Percentiles rank a stretch among this genome's conserved stretches.
These are phyloP conservation scores for Phytophthora sojae DNA, from an alignment of 352 stramenopile species.

Conservation along the genomic window DNA sequence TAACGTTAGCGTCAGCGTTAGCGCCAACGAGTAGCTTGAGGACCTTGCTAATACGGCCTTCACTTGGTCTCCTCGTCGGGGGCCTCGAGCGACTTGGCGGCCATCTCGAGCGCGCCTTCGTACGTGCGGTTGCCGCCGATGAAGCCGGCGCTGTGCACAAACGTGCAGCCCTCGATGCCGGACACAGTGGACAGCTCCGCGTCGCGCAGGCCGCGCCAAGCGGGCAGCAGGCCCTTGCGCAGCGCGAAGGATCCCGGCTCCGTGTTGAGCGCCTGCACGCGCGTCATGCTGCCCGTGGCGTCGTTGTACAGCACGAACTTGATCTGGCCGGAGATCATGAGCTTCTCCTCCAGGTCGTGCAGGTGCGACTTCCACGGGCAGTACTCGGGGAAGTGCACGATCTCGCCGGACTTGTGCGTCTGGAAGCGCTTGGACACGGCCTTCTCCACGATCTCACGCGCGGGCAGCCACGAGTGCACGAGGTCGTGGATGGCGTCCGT, in stretches of 20 bases:
- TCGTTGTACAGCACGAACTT: constrained; percentile 99
- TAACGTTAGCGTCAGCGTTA: constrained; percentile 2
- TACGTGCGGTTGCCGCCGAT: constrained; percentile 98
- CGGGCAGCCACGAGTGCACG: constrained; percentile 95
- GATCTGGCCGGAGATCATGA: constrained; percentile 87
- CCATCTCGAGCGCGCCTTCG: constrained; percentile 97
- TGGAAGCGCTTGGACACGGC: constrained; percentile 89
- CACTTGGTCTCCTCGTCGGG: constrained; percentile 34
- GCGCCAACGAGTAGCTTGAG: not conserved
- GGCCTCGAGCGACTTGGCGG: constrained; percentile 65
- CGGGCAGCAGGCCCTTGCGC: constrained; percentile 88
- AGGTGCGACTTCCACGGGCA: constrained; percentile 97
- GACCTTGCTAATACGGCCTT: too few relatives aligned
- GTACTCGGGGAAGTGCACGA: constrained; percentile 93
- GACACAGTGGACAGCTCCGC: constrained; percentile 87
- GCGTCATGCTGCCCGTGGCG: constrained; percentile 92
- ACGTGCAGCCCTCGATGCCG: constrained; percentile 95
- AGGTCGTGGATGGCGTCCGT: constrained; percentile 90
- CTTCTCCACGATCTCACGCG: constrained; percentile 93
- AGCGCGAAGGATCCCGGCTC: constrained; percentile 94
- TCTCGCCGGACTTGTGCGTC: constrained; percentile 93
- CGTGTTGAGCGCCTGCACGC: constrained; percentile 96
- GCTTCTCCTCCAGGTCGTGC: constrained; percentile 96
- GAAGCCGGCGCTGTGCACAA: constrained; percentile 98
- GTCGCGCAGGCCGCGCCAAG: constrained; percentile 96